Base-by-base conservation (phyloP, 2,329 filamentous ascomycete genomes). In the Verticillium zaregamsianum region DNA sequence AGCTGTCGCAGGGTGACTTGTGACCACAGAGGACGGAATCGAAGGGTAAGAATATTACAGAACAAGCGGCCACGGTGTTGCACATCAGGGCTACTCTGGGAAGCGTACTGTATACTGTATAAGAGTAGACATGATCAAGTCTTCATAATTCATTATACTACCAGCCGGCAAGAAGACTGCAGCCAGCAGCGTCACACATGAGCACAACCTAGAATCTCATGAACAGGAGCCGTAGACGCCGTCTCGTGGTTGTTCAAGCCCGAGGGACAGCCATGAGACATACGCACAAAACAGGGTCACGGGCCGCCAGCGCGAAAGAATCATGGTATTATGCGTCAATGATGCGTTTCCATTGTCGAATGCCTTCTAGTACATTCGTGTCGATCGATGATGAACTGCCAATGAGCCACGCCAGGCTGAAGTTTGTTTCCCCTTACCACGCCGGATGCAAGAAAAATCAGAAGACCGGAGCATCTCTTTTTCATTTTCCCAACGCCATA, bases 361-460 rank as follows among this genome's bases (percentile, higher is more conserved):
- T 75, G 69, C 70, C 67, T 20, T 71, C 72, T 74, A 74, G 70
- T 72, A 76, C 75, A 77, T 72, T 71, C 75, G 23, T 58, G 37
- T 28, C 31, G 35, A 57, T n/a, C 23, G 37, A 40, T 40, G 37
- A 58, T 40, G 20, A 49, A 49, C 45, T 49, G 45, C 45, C 45
- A 32, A 45, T 40, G 57, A 58, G 35, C 57, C 35, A 58, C 57
- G 57, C 57, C 57, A 58, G 57, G 57, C 57, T 33, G 35, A 33
- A 35, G 23, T 58, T 45, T 25, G 57, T 49, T 69, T 72, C 71
- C 70, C 71, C 55, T 39, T 59, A 45, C 72, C 75, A 75, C 72
- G 76, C 76, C 74, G 67, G 73, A 75, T 74, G 73, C 74, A 76
- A 76, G 74, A 71, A 75, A 49, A 73, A 75, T 66, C 71, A 74